Evolutionary conservation across 2,329 filamentous ascomycete genomes (phyloP).

Genomic region (Ceratocystis ficicola): DNA sequence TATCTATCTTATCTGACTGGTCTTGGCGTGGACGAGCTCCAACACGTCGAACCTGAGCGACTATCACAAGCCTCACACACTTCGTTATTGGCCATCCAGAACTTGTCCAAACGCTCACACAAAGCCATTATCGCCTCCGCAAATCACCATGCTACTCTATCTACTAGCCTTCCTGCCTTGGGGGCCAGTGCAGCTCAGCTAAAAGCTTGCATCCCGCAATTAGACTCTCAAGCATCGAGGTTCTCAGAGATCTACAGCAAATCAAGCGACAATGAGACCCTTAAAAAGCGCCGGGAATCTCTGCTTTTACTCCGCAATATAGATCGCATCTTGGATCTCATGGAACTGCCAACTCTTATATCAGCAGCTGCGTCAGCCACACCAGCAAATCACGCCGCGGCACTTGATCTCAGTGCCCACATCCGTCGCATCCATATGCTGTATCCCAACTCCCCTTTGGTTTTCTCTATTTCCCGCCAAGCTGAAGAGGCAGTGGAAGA

Average conservation of each 20-base stretch:
- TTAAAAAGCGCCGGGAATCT: slow-evolving; percentile 64
- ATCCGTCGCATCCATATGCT: slow-evolving; percentile 74
- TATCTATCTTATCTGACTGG: slow-evolving; percentile 72
- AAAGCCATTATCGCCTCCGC: slow-evolving; percentile 72
- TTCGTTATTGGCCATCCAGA: slow-evolving; percentile 69
- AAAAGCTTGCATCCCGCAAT: slow-evolving; percentile 57
- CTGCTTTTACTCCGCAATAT: slow-evolving; percentile 75
- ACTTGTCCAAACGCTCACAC: slow-evolving; percentile 79
- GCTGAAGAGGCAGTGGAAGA: slow-evolving; percentile 79
- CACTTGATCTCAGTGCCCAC: slow-evolving; percentile 84
- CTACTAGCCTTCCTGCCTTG: slow-evolving; percentile 58
- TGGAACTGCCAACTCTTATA: slow-evolving; percentile 78
- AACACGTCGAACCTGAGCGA: slow-evolving; percentile 61
- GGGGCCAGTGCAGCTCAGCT: slow-evolving; percentile 54
- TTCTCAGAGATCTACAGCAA: slow-evolving; percentile 72
- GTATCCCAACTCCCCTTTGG: slow-evolving; percentile 65
- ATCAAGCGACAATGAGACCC: slow-evolving; percentile 49
- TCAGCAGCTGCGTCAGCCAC: slow-evolving; percentile 60
- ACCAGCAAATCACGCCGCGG: slow-evolving; percentile 70
- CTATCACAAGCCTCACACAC: slow-evolving; percentile 74
- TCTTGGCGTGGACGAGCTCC: slow-evolving; percentile 60
- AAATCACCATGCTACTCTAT: slow-evolving; percentile 61
- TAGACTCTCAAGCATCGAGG: slow-evolving; percentile 64
- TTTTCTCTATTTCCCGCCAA: slow-evolving; percentile 60
- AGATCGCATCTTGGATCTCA: slow-evolving; percentile 76